Percentiles rank a stretch among this genome's conserved stretches.
phyloP scores from a whole-genome alignment of 1,139 yeast species.

The Debaryomyces fabryi region DNA sequence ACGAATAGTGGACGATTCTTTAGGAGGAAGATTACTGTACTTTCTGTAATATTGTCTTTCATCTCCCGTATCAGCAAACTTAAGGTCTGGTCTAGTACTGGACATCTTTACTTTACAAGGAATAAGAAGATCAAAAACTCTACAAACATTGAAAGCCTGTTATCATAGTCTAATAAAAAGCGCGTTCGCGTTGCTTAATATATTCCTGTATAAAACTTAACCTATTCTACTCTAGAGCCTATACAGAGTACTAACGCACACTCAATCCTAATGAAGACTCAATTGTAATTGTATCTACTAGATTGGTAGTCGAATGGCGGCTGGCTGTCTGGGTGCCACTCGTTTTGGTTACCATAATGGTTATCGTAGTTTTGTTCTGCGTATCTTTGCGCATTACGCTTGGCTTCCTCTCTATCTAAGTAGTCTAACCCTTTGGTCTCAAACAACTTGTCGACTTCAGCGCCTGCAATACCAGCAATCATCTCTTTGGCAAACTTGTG shows the following conservation, averaged over 20 bases:
- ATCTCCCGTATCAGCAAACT: conserved; percentile 65
- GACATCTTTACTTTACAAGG: conserved; percentile 44
- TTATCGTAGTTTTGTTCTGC: conserved; percentile 28
- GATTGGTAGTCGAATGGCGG: conserved; percentile 32
- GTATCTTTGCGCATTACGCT: conserved; percentile 26
- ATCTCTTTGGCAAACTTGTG: conserved; percentile 35
- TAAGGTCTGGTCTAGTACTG: conserved; percentile 69
- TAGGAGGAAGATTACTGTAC: conserved; percentile 54
- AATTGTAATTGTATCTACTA: conserved; percentile 10
- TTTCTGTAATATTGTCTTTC: conserved; percentile 66
- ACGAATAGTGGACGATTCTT: conserved; percentile 53
- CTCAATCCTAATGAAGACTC: not conserved
- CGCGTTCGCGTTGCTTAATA: conserved; percentile 6
- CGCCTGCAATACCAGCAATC: conserved; percentile 36
- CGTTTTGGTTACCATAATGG: conserved; percentile 30
- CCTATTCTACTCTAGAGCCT: not conserved
- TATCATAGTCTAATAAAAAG: not conserved
- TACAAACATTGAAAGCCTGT: not conserved
- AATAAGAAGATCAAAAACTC: not conserved
- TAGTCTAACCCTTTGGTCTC: conserved; percentile 39
- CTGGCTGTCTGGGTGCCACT: conserved; percentile 32
- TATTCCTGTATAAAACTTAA: conserved; percentile 4
- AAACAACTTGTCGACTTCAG: conserved; percentile 37
- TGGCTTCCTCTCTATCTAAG: conserved; percentile 31
- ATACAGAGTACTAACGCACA: not conserved